phyloP scores from a whole-genome alignment of 306 rosid genomes.

The Dalbergia oliveri region DNA sequence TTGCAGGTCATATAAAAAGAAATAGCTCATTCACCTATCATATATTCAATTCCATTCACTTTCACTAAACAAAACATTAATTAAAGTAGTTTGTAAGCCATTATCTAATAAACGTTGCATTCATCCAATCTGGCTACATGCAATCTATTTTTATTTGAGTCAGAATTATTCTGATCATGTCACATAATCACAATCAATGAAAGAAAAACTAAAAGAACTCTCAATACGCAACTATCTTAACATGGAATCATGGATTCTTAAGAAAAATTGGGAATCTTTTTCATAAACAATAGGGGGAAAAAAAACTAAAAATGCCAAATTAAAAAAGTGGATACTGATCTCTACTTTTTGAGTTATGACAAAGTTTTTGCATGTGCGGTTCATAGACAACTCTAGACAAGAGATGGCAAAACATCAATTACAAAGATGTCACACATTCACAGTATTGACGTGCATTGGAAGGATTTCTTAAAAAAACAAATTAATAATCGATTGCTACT shows the following conservation, averaged over 20 bases:
- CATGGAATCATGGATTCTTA: neutral
- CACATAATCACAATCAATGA: conserved; percentile 32
- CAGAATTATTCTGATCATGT: conserved; percentile 17
- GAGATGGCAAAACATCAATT: conserved; percentile 19
- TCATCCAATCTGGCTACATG: conserved; percentile 11
- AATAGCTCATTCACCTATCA: neutral
- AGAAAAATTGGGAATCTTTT: neutral
- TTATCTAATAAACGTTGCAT: neutral
- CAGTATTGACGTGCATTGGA: neutral
- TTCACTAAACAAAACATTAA: conserved; percentile 3
- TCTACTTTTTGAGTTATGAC: neutral
- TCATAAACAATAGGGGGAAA: neutral
- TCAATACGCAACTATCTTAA: neutral
- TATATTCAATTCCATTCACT: conserved; percentile 1
- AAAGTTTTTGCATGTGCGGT: neutral
- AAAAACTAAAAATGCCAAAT: neutral
- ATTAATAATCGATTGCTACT: neutral
- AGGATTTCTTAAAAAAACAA: neutral
- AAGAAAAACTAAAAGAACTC: conserved; percentile 2
- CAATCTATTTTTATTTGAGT: conserved; percentile 9
- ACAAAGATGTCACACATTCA: conserved; percentile 8
- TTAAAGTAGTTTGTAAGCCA: conserved; percentile 6
- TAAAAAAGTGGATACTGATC: conserved; percentile 22
- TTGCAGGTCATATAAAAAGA: neutral
- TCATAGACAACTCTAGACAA: neutral